These are phyloP conservation scores for Phaffia tasmanica DNA, from an alignment of 768 basidiomycete species.

Conservation along the genomic window DNA sequence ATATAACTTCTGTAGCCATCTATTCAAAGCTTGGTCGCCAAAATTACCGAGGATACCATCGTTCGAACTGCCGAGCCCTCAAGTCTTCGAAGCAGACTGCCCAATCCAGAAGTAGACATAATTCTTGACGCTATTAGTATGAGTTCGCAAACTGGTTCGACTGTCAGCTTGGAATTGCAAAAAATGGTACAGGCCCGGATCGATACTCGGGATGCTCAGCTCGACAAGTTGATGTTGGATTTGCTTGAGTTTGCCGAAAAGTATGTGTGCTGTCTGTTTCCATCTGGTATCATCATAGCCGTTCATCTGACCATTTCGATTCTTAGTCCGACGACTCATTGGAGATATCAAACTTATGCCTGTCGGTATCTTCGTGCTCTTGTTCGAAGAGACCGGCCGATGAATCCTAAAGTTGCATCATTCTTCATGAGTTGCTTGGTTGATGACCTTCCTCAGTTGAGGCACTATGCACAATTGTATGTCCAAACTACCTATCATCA, in stretches of 20 bases:
- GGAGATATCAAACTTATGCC: constrained; percentile 23
- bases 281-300: not conserved
- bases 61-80: constrained; percentile 22
- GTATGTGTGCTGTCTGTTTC: not conserved
- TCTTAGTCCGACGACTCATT: constrained; percentile 12
- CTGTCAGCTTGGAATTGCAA: constrained; percentile 2
- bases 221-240: constrained; percentile 8
- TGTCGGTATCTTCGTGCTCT: constrained; percentile 23
- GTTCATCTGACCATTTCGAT: not conserved
- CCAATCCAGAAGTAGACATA: constrained; percentile 4
- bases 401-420: constrained; percentile 9
- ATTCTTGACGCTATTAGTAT: constrained; percentile 1
- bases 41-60: constrained; percentile 54
- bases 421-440: constrained; percentile 24
- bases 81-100: constrained; percentile 5
- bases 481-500: not conserved
- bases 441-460: constrained; percentile 24
- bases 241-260: constrained; percentile 21
- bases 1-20: constrained; percentile 47
- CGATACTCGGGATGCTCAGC: constrained; percentile 6
- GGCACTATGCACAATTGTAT: constrained; percentile 24
- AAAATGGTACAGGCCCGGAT: not conserved
- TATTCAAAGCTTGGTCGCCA: constrained; percentile 58
- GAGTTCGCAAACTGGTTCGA: constrained; percentile 1
- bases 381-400: constrained; percentile 19